These are phyloP conservation scores for Apiotrichum akiyoshidainum DNA, from an alignment of 1,284 basidiomycete species.

Conservation along the genomic window DNA sequence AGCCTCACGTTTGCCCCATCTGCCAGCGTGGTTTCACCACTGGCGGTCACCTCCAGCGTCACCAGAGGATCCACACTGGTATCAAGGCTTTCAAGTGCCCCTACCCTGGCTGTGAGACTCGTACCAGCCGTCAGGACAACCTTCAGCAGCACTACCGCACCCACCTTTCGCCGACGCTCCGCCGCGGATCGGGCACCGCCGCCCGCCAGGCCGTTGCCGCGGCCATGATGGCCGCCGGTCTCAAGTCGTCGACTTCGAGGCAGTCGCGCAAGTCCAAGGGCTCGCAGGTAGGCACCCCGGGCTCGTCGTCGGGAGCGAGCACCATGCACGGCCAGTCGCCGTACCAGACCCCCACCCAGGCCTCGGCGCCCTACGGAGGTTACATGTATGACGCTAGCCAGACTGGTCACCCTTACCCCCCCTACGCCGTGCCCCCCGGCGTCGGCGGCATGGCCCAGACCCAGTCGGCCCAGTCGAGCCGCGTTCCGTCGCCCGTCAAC, in stretches of 20 bases:
- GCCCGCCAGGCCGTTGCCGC: conserved; percentile 45
- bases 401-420: conserved; percentile 30
- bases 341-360: conserved; percentile 42
- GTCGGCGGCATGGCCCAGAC: conserved; percentile 30
- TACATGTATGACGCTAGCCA: conserved; percentile 44
- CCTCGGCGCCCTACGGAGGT: conserved; percentile 36
- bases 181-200: conserved; percentile 45
- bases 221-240: conserved; percentile 48
- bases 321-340: conserved; percentile 40
- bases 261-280: conserved; percentile 47
- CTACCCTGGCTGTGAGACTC: conserved; percentile 48
- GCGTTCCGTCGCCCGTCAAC: conserved; percentile 46
- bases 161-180: conserved; percentile 44
- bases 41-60: conserved; percentile 47
- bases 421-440: conserved; percentile 29
- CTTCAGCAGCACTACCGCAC: conserved; percentile 50
- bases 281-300: conserved; percentile 39
- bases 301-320: conserved; percentile 35
- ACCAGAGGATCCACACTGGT: conserved; percentile 49
- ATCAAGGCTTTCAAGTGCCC: conserved; percentile 51
- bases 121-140: conserved; percentile 48
- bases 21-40: conserved; percentile 47
- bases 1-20: conserved; percentile 47
- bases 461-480: conserved; percentile 38
- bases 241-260: conserved; percentile 41